Evolutionary conservation across 2,329 filamentous ascomycete species (phyloP), one percentile per base, ranked within the genome.

Genomic region (Fusarium pseudonygamai): DNA sequence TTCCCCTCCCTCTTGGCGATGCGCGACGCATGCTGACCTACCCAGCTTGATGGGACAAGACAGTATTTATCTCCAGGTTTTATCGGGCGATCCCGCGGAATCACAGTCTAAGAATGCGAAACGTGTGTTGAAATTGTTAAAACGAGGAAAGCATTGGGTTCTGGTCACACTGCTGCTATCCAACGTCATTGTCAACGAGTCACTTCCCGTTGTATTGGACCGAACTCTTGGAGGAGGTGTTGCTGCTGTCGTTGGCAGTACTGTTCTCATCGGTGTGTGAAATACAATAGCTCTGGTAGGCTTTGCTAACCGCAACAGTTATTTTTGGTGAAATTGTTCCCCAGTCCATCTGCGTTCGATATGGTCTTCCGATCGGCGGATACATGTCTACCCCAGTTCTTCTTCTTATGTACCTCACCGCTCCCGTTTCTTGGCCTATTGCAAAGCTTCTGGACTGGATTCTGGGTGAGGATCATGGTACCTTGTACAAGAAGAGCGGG

Each of bases 111-210:
- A 91, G 79, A 94, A 98, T 80, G 96, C 96, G 2, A 89, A 89
- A 64, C 92, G 90, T 73, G 96, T 99, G 16, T 87, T 96, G 76
- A 87, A 90, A 47, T 86, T 99, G 34, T 84, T 99, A 63, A 91
- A 94, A 73, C 93, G 90, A 77, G 96, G 96, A 78, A 99, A 99
- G 82, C 96, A 99, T 83, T 99, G 96, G 96, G 96, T 99, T 26
- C 86, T 99, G 64, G 96, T 99, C 60, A 98, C 96, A 6, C 85
- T 99, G 32, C 88, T 99, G 13, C 86, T 99, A 63, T 95, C 95
- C 82, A 99, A 99, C 82, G 96, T 99, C 79, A 97, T 99, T 78
- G 97, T 97, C 74, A 98, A 99, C 82, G 96, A 98, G 84, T 97
- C 96, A 6, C 87, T 98, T 20, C 96, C 96, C 34, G 97, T 99